These are phyloP conservation scores for Sechiopsis laciniata DNA, from an alignment of 306 rosid genomes.

Conservation along the genomic window DNA sequence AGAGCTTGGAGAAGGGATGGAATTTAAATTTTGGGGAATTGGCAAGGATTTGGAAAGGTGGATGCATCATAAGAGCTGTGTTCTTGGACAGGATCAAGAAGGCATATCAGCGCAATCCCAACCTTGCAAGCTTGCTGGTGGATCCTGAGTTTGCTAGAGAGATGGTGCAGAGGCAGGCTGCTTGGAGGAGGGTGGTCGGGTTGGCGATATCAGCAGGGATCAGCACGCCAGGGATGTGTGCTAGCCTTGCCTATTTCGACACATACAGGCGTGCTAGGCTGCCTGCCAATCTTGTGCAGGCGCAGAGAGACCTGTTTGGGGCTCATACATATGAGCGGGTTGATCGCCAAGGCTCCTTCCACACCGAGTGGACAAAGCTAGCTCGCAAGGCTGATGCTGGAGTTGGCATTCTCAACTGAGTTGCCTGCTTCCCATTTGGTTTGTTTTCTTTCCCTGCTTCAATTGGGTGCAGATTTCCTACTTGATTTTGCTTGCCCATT, in stretches of 20 bases:
- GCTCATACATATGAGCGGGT: conserved; percentile 87
- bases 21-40: conserved; percentile 75
- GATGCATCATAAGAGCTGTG: conserved; percentile 88
- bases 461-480: conserved; percentile 20
- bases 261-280: conserved; percentile 79
- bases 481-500: conserved; percentile 22
- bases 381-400: conserved; percentile 56
- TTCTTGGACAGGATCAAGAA: conserved; percentile 89
- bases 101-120: conserved; percentile 80
- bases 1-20: conserved; percentile 88
- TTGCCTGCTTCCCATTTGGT: conserved; percentile 19
- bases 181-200: conserved; percentile 91
- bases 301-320: conserved; percentile 92
- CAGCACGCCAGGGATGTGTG: conserved; percentile 96
- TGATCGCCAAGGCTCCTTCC: conserved; percentile 79
- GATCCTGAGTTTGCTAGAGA: conserved; percentile 84
- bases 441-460: conserved; percentile 24
- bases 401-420: conserved; percentile 55
- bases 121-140: conserved; percentile 69
- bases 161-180: conserved; percentile 95
- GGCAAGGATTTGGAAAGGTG: conserved; percentile 97
- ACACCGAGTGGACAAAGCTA: conserved; percentile 87
- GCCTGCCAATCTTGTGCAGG: conserved; percentile 95
- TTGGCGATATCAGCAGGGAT: conserved; percentile 77
- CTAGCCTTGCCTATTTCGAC: conserved; percentile 85